Conservation (phyloP, 352 stramenopile species). For the Phytophthora quininea region DNA sequence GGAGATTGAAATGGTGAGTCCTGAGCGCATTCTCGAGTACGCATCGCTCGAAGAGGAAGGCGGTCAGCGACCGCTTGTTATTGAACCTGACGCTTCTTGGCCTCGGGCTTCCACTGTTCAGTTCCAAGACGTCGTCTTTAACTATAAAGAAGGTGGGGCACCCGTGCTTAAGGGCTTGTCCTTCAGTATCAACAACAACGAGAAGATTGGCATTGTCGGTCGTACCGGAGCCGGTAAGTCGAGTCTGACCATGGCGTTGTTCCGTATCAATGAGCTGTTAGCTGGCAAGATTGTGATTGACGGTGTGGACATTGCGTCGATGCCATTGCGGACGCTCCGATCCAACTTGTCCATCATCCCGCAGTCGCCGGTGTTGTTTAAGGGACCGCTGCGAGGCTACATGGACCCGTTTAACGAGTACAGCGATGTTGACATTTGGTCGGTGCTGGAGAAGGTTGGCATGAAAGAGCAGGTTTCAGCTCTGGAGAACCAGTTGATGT, state of each 20-base stretch:
- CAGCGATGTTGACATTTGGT: conserved; percentile 73
- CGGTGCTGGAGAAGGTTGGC: conserved; percentile 76
- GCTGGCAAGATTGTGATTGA: conserved; percentile 56
- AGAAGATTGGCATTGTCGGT: conserved; percentile 88
- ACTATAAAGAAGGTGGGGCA: conserved; percentile 66
- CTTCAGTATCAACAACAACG: conserved; percentile 57
- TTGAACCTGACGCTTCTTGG: conserved; percentile 52
- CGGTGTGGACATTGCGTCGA: conserved; percentile 39
- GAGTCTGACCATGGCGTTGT: conserved; percentile 85
- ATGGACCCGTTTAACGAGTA: conserved; percentile 90
- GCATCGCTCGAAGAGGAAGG: conserved; percentile 30
- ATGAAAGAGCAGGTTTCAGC: conserved; percentile 48
- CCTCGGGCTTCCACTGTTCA: conserved; percentile 66
- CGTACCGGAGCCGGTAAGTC: conserved; percentile 88
- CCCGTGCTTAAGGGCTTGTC: conserved; percentile 59
- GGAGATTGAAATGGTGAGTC: conserved; percentile 63
- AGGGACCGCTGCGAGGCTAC: conserved; percentile 85
- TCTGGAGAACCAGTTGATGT: conserved; percentile 26
- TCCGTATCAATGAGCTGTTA: conserved; percentile 84
- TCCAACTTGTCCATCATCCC: conserved; percentile 48
- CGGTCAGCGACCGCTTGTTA: conserved; percentile 18
- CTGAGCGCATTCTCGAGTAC: conserved; percentile 57
- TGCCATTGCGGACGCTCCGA: conserved; percentile 38
- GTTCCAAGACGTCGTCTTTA: conserved; percentile 85
- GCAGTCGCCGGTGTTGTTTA: conserved; percentile 90